Percentiles rank a stretch among this genome's conserved stretches.
Evolutionary conservation across 2,329 filamentous ascomycete species (phyloP).

Genomic region (Fusarium longipes): DNA sequence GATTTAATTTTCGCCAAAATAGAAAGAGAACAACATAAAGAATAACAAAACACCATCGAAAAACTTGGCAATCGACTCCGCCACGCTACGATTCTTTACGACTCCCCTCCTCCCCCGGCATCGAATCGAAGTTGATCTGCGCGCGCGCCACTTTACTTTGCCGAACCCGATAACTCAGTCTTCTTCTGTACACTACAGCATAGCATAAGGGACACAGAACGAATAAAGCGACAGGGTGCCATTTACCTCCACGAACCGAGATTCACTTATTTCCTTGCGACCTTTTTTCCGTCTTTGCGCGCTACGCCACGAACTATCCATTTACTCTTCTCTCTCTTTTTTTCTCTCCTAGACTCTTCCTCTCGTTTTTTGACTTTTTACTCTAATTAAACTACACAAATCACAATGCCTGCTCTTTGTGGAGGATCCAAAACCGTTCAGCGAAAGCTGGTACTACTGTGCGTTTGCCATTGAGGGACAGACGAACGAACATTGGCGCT

Average conservation of each 20-base stretch:
- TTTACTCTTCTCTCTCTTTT: not conserved
- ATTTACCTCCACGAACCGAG: constrained; percentile 35
- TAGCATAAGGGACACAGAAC: not conserved
- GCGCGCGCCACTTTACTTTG: constrained; percentile 22
- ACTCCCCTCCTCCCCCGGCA: constrained; percentile 16
- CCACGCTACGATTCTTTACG: not conserved
- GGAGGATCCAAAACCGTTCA: constrained; percentile 86
- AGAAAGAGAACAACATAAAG: not conserved
- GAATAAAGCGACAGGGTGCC: constrained; percentile 11
- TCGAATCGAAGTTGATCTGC: constrained; percentile 22
- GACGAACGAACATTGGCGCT: constrained; percentile 24
- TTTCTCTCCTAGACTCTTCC: not conserved
- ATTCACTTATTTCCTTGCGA: constrained; percentile 23
- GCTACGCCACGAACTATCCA: not conserved
- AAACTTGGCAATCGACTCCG: not conserved
- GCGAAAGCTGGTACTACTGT: constrained; percentile 96
- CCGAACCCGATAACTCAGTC: not conserved
- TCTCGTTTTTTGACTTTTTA: not conserved
- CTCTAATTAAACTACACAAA: not conserved
- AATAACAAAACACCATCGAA: not conserved
- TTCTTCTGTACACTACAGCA: not conserved
- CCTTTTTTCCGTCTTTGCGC: not conserved
- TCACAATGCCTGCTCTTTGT: constrained; percentile 59
- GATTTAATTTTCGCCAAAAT: not conserved
- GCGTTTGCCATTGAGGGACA: constrained; percentile 30